These are phyloP conservation scores for Phytophthora rubi DNA, from an alignment of 352 stramenopile species.

Conservation along the genomic window DNA sequence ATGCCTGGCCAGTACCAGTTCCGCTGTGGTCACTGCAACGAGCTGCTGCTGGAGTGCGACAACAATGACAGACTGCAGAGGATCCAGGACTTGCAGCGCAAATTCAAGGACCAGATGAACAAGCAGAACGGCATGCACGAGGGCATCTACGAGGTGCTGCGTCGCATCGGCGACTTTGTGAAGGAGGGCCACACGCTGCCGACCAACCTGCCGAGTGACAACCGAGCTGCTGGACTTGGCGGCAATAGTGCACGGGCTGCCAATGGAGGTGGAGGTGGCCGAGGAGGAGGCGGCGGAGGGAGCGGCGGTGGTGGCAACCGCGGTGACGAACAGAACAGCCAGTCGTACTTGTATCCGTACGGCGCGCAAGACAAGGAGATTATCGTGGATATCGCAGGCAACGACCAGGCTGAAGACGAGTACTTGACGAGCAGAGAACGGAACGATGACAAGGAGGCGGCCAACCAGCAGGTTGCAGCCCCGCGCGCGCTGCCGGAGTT, in stretches of 20 bases:
- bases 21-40: conserved; percentile 87
- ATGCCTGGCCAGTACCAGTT: conserved; percentile 88
- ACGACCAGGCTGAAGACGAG: conserved; percentile 77
- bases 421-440: conserved; percentile 79
- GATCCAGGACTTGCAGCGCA: conserved; percentile 80
- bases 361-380: conserved; percentile 84
- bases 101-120: conserved; percentile 92
- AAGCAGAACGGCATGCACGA: conserved; percentile 84
- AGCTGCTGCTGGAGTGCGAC: conserved; percentile 85
- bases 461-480: conserved; percentile 62
- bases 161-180: conserved; percentile 80
- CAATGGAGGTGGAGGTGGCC: conserved; percentile 38
- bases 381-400: conserved; percentile 85
- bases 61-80: conserved; percentile 84
- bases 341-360: conserved; percentile 88
- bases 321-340: conserved; percentile 64
- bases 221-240: conserved; percentile 77
- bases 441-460: conserved; percentile 72
- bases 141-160: conserved; percentile 85
- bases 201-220: conserved; percentile 87
- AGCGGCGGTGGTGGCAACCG: conserved; percentile 40
- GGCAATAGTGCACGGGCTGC: conserved; percentile 65
- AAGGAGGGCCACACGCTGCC: conserved; percentile 79
- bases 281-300: conserved; percentile 48
- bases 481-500: conserved; percentile 79